Percentiles rank a stretch among this genome's conserved stretches.
phyloP scores from a whole-genome alignment of 768 basidiomycete species.

The Podaxis sp. region DNA sequence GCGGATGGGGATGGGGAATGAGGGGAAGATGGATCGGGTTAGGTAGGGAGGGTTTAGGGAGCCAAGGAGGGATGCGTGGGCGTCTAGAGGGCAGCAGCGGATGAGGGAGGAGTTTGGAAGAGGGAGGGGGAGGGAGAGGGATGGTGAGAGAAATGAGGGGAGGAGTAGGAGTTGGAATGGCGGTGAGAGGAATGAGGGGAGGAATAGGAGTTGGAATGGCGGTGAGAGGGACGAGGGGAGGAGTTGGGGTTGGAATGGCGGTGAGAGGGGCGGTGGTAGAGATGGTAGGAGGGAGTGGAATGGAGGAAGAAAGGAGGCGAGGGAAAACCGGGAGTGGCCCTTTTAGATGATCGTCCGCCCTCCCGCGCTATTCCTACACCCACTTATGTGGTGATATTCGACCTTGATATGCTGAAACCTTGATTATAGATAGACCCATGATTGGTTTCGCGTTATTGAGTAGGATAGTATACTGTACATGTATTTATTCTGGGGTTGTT shows the following conservation, averaged over 20 bases:
- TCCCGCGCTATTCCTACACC: too few species aligned
- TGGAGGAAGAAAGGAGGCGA: background rate
- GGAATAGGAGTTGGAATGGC: background rate
- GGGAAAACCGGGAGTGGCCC: background rate
- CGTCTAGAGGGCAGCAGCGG: background rate
- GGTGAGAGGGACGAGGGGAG: background rate
- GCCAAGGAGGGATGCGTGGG: slow-evolving; percentile 11
- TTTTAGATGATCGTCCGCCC: background rate
- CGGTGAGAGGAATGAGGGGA: background rate
- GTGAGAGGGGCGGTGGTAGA: background rate
- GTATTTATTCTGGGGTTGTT: background rate
- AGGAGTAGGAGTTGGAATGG: background rate
- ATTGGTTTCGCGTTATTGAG: background rate
- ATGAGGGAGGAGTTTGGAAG: slow-evolving; percentile 1
- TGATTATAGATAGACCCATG: background rate
- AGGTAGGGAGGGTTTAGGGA: slow-evolving; percentile 12
- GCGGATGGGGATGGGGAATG: slow-evolving; percentile 13
- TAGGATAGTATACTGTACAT: background rate
- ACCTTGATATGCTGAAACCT: too few species aligned
- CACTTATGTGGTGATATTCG: too few species aligned
- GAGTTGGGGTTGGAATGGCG: background rate
- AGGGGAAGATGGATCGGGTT: background rate
- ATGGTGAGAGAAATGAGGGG: background rate
- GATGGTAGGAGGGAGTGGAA: background rate
- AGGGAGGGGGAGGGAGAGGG: background rate